Conservation (phyloP, 1,284 basidiomycete species). For the Phlebopus sp. region DNA sequence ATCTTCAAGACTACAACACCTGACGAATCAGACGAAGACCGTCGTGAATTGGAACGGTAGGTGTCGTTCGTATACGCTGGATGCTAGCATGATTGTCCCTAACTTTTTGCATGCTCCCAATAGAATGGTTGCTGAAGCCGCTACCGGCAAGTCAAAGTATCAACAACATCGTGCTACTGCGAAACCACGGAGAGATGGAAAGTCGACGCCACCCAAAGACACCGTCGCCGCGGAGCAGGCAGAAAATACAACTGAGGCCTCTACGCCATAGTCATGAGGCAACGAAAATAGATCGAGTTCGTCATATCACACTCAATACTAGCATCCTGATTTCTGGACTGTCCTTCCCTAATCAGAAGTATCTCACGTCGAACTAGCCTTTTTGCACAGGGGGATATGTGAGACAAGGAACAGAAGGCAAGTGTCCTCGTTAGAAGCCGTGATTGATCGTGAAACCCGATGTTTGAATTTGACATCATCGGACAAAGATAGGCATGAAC, state of each 20-base stretch:
- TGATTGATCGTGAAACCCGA: no score
- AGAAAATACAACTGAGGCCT: constrained; percentile 11
- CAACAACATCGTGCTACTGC: constrained; percentile 37
- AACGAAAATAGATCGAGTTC: constrained; percentile 2
- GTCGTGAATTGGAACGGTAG: constrained; percentile 87
- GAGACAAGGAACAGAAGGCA: background rate
- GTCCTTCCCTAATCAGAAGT: constrained; percentile 21
- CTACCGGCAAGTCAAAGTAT: constrained; percentile 62
- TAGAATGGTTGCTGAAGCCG: constrained; percentile 72
- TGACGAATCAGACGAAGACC: constrained; percentile 88
- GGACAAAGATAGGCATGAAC: no score
- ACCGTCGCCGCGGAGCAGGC: constrained; percentile 13
- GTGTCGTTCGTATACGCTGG: constrained; percentile 13
- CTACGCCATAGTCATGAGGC: constrained; percentile 13
- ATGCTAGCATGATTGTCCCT: background rate
- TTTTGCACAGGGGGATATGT: background rate
- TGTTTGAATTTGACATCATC: no score
- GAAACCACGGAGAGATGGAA: constrained; percentile 40
- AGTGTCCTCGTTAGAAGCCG: constrained; percentile 10
- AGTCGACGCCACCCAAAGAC: constrained; percentile 17
- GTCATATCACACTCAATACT: constrained; percentile 20
- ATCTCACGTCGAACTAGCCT: constrained; percentile 2
- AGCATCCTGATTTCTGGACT: constrained; percentile 11
- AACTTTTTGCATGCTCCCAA: constrained; percentile 7
- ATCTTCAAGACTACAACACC: constrained; percentile 83